These are phyloP conservation scores for Plasmodium gonderi DNA, from an alignment of 169 alveolate genomes.

Conservation along the genomic window DNA sequence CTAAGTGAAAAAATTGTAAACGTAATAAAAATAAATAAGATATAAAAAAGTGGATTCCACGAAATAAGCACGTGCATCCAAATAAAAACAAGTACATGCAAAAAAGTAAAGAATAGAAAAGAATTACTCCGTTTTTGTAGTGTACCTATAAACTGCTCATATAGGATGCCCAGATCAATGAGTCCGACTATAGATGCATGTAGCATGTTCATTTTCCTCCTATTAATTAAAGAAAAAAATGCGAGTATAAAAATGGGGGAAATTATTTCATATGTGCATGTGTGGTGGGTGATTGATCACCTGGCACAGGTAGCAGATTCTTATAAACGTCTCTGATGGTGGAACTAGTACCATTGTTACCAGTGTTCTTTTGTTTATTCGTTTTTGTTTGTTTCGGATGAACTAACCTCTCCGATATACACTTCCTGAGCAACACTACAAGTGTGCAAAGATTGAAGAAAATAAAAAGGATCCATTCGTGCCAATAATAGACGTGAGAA, in stretches of 20 bases:
- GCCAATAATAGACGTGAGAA: conserved; percentile 14
- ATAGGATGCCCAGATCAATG: conserved; percentile 18
- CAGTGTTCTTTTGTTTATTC: not conserved
- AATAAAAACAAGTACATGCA: not conserved
- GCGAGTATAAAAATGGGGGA: not conserved
- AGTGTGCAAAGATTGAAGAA: conserved; percentile 5
- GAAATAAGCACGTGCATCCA: not conserved
- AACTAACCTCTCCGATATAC: conserved; percentile 18
- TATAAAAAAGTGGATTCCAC: not conserved
- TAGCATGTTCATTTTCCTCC: conserved; percentile 5
- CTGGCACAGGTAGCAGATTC: not conserved
- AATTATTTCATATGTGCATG: not conserved
- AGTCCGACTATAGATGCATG: not conserved
- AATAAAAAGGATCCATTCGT: conserved; percentile 28
- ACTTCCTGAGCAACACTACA: not conserved
- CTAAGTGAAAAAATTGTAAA: not conserved
- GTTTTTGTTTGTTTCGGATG: not conserved
- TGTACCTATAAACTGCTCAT: conserved; percentile 53
- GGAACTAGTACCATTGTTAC: not conserved
- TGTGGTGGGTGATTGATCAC: no score
- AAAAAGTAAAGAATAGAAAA: not conserved
- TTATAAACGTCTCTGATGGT: not conserved
- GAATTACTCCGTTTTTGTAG: not conserved
- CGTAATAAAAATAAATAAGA: not conserved
- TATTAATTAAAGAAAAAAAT: not conserved